Base-by-base conservation (phyloP, 164 flowering plant genomes). In the Sedum album region DNA sequence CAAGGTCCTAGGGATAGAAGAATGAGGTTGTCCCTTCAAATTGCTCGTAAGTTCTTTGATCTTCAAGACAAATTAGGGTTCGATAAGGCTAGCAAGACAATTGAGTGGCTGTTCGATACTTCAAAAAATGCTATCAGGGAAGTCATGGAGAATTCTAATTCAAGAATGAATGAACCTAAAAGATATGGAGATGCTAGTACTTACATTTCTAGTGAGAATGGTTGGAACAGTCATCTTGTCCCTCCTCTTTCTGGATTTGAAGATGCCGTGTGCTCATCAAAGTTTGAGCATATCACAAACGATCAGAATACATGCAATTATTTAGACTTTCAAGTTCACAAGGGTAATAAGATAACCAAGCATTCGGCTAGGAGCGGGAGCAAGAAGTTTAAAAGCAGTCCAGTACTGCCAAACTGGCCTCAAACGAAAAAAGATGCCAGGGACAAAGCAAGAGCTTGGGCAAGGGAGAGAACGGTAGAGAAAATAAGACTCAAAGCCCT, bases 1-100 rank as follows among this genome's bases (percentile, higher is more conserved):
- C 73, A 71, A 25, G 73, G 73, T 17, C 41, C 35, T 17, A 53
- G 73, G 60, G 73, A 71, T 33, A 31, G 73, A 26, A 65, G 73
- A 31, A 66, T 71, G 69, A 71, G 73, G 26, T 26, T 71, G 38
- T 71, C 73, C 20, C 64, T 71, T 55, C 33, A 65, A n/a, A 36
- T 71, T 0, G 68, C 73, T 20, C 68, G 69, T 1, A 41, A 66
- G 35, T 71, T 71, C 51, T 71, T 71, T 49, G 65, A 36, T 39
- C 57, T 71, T 1, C 73, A 71, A 51, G 68, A 65, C 53, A 25
- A 18, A 26, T 36, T 71, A 55, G 69, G 65, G 33, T 66, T 35
- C 33, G 73, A 71, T 53, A 71, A 66, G 49, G 68, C 73, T 38
- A 71, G 73, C 42, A 66, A 60, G 30, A 66, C 68, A n/a, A 53